Percentiles rank a stretch among this genome's conserved stretches.
Conservation (phyloP, 257 asterid species). For the Hygrophila difformis region DNA sequence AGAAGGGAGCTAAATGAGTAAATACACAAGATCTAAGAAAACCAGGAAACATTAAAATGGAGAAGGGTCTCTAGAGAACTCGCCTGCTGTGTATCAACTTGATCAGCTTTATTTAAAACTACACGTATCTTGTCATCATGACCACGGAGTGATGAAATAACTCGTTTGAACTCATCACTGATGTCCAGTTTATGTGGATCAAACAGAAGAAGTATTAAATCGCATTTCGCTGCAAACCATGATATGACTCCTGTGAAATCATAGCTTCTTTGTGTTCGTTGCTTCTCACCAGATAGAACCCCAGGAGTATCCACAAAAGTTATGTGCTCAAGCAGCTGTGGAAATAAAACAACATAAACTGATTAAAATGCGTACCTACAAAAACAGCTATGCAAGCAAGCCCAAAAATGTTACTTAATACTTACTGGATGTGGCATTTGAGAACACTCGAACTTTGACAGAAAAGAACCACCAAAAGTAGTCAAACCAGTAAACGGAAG, state of each 20-base stretch:
- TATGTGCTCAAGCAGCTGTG: conserved; percentile 73
- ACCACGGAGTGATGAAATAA: conserved; percentile 82
- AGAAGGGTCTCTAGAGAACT: conserved; percentile 11
- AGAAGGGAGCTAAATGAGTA: conserved; percentile 4
- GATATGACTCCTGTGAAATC: conserved; percentile 97
- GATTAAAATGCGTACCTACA: background rate
- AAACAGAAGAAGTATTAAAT: conserved; percentile 75
- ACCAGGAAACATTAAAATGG: too few relatives aligned
- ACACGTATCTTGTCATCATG: conserved; percentile 95
- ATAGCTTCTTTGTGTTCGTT: conserved; percentile 83
- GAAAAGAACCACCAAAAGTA: conserved; percentile 79
- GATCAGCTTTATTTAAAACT: conserved; percentile 90
- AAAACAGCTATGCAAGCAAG: background rate
- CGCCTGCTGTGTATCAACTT: conserved; percentile 94
- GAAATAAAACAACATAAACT: conserved; percentile 14
- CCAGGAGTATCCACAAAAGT: conserved; percentile 98
- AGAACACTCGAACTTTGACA: conserved; percentile 93
- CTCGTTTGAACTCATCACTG: conserved; percentile 91
- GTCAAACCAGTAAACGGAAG: conserved; percentile 78
- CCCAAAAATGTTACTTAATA: conserved; percentile 9
- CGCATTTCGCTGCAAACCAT: conserved; percentile 98
- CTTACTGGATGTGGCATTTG: conserved; percentile 97
- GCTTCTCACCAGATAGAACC: conserved; percentile 95
- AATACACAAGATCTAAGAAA: background rate
- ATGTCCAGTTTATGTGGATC: conserved; percentile 98